phyloP scores from a whole-genome alignment of 257 asterid species.

The Nicotiana otophora region DNA sequence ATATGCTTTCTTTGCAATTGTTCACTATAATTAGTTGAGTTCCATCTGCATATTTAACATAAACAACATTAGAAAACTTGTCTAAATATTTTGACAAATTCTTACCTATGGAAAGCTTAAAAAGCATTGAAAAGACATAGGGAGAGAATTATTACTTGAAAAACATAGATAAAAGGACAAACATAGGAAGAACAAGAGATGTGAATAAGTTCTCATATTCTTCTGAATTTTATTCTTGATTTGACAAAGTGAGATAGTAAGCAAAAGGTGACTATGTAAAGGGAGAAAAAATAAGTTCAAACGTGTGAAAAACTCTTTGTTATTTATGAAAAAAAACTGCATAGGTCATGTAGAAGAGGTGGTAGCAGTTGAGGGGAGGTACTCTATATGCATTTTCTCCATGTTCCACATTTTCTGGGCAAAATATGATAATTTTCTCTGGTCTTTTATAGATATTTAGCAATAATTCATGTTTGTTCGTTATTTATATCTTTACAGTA shows the following conservation, averaged over 20 bases:
- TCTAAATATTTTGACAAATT: background rate
- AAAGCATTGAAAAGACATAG: background rate
- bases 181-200: background rate
- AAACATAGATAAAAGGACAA: background rate
- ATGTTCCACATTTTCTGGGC: background rate
- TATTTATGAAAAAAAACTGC: background rate
- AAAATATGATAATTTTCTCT: background rate
- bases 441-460: background rate
- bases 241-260: background rate
- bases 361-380: background rate
- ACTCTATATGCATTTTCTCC: background rate
- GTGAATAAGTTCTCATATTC: background rate
- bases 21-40: constrained; percentile 47
- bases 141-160: background rate
- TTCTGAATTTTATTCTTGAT: background rate
- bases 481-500: background rate
- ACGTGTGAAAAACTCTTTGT: background rate
- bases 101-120: background rate
- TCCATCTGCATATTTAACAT: constrained; percentile 42
- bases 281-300: background rate
- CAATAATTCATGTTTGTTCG: background rate
- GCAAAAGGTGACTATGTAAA: background rate
- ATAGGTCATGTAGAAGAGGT: background rate
- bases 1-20: constrained; percentile 59
- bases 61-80: background rate